These are phyloP conservation scores for Pichia sp. DNA, from an alignment of 1,139 yeast species.

Conservation along the genomic window DNA sequence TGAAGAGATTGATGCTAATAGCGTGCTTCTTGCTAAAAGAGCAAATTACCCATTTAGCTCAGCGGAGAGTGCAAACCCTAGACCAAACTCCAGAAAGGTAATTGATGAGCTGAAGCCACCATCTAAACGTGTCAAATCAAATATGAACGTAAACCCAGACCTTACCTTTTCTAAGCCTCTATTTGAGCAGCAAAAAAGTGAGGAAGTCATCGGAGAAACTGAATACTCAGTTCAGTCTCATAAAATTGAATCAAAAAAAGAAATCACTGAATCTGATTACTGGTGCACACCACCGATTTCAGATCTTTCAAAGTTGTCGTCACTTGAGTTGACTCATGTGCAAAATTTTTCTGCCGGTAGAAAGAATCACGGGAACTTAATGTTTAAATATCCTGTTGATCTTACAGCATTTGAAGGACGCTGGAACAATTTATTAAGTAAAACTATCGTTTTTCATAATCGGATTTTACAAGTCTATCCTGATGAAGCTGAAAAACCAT, in stretches of 20 bases:
- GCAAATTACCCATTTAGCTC: not conserved
- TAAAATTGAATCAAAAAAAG: constrained; percentile 4
- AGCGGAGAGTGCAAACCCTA: constrained; percentile 4
- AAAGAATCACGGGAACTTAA: constrained; percentile 67
- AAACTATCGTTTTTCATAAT: constrained; percentile 52
- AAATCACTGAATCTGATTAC: constrained; percentile 43
- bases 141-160: not conserved
- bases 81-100: constrained; percentile 5
- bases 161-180: constrained; percentile 16
- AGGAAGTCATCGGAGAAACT: not conserved
- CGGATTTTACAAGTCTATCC: constrained; percentile 66
- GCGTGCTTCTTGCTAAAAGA: constrained; percentile 20
- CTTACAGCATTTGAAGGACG: constrained; percentile 48
- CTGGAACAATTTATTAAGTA: constrained; percentile 48
- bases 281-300: constrained; percentile 76
- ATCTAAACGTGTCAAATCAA: constrained; percentile 19
- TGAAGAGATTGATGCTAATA: constrained; percentile 29
- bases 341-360: constrained; percentile 75
- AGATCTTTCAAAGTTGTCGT: constrained; percentile 45
- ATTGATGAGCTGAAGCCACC: constrained; percentile 19
- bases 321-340: constrained; percentile 51
- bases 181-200: constrained; percentile 7
- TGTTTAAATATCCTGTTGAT: constrained; percentile 70
- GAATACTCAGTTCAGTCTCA: not conserved
- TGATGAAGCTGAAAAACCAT: constrained; percentile 49